Conservation (phyloP, 352 stramenopile species). For the Globisporangium paddicum region DNA sequence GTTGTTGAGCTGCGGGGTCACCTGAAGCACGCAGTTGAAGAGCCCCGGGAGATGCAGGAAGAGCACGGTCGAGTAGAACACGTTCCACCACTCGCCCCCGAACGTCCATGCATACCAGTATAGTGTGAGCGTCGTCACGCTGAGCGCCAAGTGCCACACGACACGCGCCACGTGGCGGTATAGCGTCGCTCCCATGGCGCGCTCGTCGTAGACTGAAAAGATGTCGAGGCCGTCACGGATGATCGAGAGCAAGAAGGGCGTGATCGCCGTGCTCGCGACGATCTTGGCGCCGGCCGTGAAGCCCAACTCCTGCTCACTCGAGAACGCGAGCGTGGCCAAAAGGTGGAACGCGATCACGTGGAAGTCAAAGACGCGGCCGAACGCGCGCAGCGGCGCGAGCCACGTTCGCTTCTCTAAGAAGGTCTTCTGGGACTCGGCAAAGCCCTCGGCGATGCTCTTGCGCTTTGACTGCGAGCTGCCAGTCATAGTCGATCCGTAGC, state of each 20-base stretch:
- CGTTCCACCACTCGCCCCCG: conserved; percentile 48
- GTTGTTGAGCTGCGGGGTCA: conserved; percentile 73
- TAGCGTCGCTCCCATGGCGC: conserved; percentile 43
- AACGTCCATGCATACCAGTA: conserved; percentile 83
- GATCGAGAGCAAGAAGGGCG: conserved; percentile 86
- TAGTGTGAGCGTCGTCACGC: conserved; percentile 55
- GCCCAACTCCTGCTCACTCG: conserved; percentile 88
- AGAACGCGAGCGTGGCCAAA: conserved; percentile 90
- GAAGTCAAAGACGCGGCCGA: conserved; percentile 96
- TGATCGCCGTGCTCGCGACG: conserved; percentile 91
- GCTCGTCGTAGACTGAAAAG: conserved; percentile 61
- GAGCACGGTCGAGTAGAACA: conserved; percentile 51
- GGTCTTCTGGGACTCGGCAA: conserved; percentile 93
- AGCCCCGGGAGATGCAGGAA: conserved; percentile 66
- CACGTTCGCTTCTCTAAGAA: conserved; percentile 98
- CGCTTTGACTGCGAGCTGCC: conserved; percentile 35
- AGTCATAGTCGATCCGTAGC: conserved; percentile 14
- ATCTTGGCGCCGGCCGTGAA: conserved; percentile 78
- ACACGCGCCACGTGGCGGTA: conserved; percentile 88
- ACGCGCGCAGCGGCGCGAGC: conserved; percentile 93
- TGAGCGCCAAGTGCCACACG: conserved; percentile 57
- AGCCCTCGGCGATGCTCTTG: conserved; percentile 87
- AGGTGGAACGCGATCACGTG: conserved; percentile 97
- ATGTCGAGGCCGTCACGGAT: conserved; percentile 93
- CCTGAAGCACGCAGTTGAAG: conserved; percentile 72